Base-by-base conservation (phyloP, 257 asterid genomes). In the Scutellaria galericulata region DNA sequence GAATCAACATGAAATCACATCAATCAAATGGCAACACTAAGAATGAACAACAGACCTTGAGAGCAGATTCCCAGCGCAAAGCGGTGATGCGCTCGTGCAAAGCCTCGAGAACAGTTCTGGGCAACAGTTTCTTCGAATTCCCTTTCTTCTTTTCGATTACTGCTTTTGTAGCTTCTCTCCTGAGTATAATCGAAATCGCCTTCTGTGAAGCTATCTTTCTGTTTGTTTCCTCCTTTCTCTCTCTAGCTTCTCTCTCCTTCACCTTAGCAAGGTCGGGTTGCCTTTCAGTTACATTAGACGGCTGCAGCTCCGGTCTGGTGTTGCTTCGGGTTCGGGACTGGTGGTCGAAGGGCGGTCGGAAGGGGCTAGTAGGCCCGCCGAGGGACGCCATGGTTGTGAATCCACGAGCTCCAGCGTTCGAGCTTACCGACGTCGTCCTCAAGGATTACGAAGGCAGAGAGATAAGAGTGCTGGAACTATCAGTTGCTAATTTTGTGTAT, bases 31-130 rank as follows among this genome's bases (percentile, higher is more conserved):
- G n/a, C 2, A 68, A 42, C 65, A 15, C 41, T n/a, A 7, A 8
- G 51, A 40, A 6, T 6, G 13, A 41, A 6, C 39, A 69, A 53
- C 39, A 42, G 55, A 88, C 98, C 96, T 87, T 91, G 55, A 93
- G 90, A 72, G 98, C 98, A 22, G 98, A 93, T 56, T 91, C 97
- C 98, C 98, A 93, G 48, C 96, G 97, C 72, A 91, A 73, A 73
- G 96, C 95, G 45, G 97, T 85, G 69, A 91, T 86, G 74, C 98
- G 96, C 56, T 93, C 98, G 66, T 93, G 96, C 58, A 93, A 96
- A 70, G 97, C 92, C 76, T 93, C 96, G 24, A 93, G 98, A 66
- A 93, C 82, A 57, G 92, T 82, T 75, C 86, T 79, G 0, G 98
- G 97, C 80, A 89, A 63, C 10, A 93, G 78, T 73, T 81, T 88